A percentile compares a stretch with the other conserved stretches of the same genome.
phyloP scores from a whole-genome alignment of 139 green algal genomes.

The Chlorella sp. region DNA sequence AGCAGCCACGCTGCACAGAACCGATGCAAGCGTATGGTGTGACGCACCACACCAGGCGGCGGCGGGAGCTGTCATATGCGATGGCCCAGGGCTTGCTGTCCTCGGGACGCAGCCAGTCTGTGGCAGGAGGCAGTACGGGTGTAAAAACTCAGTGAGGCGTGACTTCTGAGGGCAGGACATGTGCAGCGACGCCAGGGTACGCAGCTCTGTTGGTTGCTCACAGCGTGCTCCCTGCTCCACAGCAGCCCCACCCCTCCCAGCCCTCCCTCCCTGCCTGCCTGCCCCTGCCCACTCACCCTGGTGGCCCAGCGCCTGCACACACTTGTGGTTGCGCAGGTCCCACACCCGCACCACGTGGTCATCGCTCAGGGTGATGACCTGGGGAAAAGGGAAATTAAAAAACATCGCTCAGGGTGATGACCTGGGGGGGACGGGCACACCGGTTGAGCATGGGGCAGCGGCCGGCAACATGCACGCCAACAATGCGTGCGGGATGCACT shows the following conservation, averaged over 20 bases:
- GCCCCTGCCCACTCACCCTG: background rate
- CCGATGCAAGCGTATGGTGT: no score
- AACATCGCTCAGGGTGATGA: slow-evolving; percentile 74
- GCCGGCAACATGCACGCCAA: no score
- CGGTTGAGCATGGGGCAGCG: no score
- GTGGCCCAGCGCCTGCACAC: slow-evolving; percentile 75
- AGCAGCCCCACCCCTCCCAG: background rate
- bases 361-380: slow-evolving; percentile 69
- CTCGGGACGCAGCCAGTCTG: slow-evolving; percentile 71
- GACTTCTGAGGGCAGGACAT: no score
- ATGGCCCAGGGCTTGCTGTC: slow-evolving; percentile 68
- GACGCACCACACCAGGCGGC: slow-evolving; percentile 69
- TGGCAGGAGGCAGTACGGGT: background rate
- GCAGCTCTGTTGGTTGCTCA: no score
- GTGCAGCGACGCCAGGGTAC: no score
- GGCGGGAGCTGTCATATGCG: slow-evolving; percentile 64
- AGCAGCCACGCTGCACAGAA: no score
- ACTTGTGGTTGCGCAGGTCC: slow-evolving; percentile 86
- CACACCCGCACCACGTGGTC: slow-evolving; percentile 85
- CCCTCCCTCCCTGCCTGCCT: background rate
- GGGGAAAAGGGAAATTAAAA: no score
- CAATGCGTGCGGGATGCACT: no score
- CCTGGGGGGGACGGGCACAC: no score
- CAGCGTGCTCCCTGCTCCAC: no score
- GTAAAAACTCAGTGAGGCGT: no score